Conservation (phyloP, 495 filamentous ascomycete genomes). For the Hypoxylon fragiforme region DNA sequence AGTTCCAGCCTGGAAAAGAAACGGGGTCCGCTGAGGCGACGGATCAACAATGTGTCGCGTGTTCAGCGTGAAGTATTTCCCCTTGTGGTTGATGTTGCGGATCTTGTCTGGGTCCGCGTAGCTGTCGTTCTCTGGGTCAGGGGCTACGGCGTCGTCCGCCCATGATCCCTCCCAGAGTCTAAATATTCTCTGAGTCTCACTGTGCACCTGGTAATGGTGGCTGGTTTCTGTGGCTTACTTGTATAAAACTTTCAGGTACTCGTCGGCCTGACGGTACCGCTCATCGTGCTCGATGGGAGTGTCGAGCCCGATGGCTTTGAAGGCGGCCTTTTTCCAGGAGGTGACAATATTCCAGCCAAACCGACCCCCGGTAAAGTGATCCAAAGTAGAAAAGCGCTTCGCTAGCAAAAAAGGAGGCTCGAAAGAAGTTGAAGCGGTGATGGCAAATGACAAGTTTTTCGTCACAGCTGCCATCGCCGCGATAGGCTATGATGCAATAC, state of each 20-base stretch:
- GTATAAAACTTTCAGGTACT: conserved; percentile 62
- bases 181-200: neutral
- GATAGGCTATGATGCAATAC: conserved; percentile 36
- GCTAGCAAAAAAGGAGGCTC: conserved; percentile 62
- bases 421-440: conserved; percentile 62
- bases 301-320: conserved; percentile 61
- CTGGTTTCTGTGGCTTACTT: conserved; percentile 44
- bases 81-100: conserved; percentile 61
- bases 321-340: conserved; percentile 61
- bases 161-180: conserved; percentile 67
- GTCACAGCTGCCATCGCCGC: conserved; percentile 61
- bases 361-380: conserved; percentile 62
- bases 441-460: conserved; percentile 57
- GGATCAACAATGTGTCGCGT: conserved; percentile 61
- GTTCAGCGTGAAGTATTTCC: conserved; percentile 59
- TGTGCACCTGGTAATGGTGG: neutral
- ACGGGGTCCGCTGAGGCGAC: conserved; percentile 64
- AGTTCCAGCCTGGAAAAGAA: conserved; percentile 67
- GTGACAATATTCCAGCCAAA: conserved; percentile 71
- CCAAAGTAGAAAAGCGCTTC: conserved; percentile 63
- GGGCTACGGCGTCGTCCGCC: conserved; percentile 56
- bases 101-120: conserved; percentile 60
- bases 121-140: conserved; percentile 52
- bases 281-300: conserved; percentile 63
- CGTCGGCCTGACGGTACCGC: conserved; percentile 62